These are phyloP conservation scores for Scedosporium apiospermum DNA, from an alignment of 2,329 filamentous ascomycete species.

Conservation along the genomic window DNA sequence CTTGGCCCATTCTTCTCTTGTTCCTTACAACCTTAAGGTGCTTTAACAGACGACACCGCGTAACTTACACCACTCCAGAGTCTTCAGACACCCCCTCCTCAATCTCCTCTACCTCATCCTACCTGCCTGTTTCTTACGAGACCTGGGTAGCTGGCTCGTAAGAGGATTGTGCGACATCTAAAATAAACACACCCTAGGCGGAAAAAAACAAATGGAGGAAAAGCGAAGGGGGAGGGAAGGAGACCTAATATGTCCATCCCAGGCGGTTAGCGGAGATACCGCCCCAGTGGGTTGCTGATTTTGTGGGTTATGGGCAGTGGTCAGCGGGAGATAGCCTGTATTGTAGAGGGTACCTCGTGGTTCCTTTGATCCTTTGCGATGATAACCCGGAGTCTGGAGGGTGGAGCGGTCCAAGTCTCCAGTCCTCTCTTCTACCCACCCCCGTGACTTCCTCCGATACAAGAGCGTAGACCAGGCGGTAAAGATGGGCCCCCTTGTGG, in stretches of 20 bases:
- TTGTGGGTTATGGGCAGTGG: slow-evolving; percentile 3
- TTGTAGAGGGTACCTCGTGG: not conserved
- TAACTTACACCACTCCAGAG: not conserved
- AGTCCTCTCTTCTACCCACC: not conserved
- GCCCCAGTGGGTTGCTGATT: not conserved
- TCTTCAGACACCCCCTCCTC: not conserved
- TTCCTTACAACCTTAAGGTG: not conserved
- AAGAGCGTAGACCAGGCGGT: not conserved
- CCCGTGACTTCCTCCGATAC: not conserved
- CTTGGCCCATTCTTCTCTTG: not conserved
- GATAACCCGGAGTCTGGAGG: not conserved
- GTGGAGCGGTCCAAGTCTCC: not conserved
- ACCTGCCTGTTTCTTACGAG: not conserved
- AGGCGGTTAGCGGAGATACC: not conserved
- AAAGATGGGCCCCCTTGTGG: not conserved
- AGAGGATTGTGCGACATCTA: not conserved
- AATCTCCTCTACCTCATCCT: not conserved
- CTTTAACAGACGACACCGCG: not conserved
- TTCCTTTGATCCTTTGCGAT: not conserved
- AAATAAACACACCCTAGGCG: not conserved
- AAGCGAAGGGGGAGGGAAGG: not conserved
- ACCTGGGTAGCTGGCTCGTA: not conserved
- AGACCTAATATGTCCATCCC: not conserved
- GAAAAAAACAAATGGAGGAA: not conserved
- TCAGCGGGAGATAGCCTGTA: not conserved